Conservation (phyloP, 805 yeast species). For the Spencermartinsiella europaea region DNA sequence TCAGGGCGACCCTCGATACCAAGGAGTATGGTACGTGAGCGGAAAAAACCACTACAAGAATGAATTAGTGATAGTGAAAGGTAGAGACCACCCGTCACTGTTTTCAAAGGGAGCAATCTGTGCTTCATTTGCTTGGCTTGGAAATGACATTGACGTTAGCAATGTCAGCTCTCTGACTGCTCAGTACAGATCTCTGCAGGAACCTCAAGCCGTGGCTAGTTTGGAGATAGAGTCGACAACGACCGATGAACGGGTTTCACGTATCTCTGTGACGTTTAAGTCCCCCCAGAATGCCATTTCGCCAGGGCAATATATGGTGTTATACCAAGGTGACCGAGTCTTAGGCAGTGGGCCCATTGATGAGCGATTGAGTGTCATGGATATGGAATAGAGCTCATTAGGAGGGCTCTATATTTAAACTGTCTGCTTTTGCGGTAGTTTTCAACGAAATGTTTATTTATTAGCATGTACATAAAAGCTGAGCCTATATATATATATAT, state of each 20-base stretch:
- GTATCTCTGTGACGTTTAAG: conserved; percentile 37
- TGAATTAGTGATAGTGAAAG: conserved; percentile 74
- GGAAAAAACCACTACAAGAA: conserved; percentile 61
- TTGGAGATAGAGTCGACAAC: conserved; percentile 18
- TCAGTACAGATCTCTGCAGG: conserved; percentile 73
- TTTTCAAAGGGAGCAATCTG: conserved; percentile 42
- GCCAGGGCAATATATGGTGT: conserved; percentile 79
- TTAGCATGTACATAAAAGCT: no score
- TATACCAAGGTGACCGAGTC: conserved; percentile 62
- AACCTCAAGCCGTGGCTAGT: conserved; percentile 40
- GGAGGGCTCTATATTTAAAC: no score
- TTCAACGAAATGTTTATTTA: neutral
- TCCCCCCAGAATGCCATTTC: conserved; percentile 68
- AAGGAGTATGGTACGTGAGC: conserved; percentile 84
- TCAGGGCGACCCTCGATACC: conserved; percentile 69
- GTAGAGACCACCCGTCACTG: conserved; percentile 54
- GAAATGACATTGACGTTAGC: conserved; percentile 14
- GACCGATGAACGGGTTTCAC: no score
- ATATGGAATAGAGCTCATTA: neutral
- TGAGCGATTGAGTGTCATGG: neutral
- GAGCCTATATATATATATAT: no score
- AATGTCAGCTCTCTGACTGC: conserved; percentile 35
- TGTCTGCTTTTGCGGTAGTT: no score
- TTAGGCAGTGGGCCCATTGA: conserved; percentile 45
- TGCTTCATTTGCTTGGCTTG: conserved; percentile 49